Base-by-base conservation (phyloP, 768 basidiomycete species). In the Tulasnella sp. region DNA sequence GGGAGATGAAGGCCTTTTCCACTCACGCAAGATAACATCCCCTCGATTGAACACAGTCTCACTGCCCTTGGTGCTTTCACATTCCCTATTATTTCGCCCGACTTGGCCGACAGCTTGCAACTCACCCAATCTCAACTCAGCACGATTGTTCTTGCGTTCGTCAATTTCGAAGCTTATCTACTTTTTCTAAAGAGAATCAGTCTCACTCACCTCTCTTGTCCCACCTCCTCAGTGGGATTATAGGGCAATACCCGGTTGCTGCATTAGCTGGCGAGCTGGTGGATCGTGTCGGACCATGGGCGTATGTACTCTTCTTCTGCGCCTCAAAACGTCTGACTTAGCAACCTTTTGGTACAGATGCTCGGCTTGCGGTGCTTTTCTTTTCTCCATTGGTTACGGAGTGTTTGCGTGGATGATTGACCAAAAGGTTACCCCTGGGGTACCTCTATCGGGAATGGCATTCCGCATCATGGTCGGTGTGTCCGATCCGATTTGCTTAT, bases 11-110 rank as follows among this genome's bases (percentile, higher is more conserved):
- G 25, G 15, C 11, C 9, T 31, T 36, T 31, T 29, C 9, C 15
- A 11, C 9, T 29, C n/a, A n/a, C n/a, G n/a, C n/a, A 39, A 51
- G 15, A 9, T 51, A 51, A 29, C 15, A 5, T 49, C 17, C 19
- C 34, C 46, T 17, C 4, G 14, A 3, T n/a, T 21, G 19, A 23
- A 6, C 12, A 4, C 50, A 87, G 86, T n/a, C 67, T 87, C 60
- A 82, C 75, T 61, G 83, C 84, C 0, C 86, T 85, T n/a, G 84
- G 82, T 31, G 76, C 89, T 59, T 86, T 86, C 70, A 82, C 77
- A 43, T 87, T 89, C 64, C 84, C 87, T 17, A 72, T 89, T 4
- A 69, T 88, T 37, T 79, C 86, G 1, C 81, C 86, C 6, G 71
- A 75, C 1, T 66, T 88, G 57, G 78, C 77, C 3, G 65, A 72